Percentiles rank a stretch among this genome's conserved stretches.
Conservation (phyloP, 345 rosid species). For the Hibiscus tridactylites region DNA sequence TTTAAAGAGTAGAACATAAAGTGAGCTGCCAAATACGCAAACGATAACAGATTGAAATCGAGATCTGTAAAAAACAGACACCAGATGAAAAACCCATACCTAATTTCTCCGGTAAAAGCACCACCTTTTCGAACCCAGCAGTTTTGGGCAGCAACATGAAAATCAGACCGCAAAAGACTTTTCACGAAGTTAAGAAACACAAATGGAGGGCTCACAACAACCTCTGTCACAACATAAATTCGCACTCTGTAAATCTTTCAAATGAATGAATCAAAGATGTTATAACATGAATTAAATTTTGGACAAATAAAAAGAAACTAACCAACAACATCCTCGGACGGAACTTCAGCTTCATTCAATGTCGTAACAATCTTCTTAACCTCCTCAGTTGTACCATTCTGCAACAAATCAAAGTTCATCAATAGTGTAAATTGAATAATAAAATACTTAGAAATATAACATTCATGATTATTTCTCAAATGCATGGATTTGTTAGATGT, state of each 20-base stretch:
- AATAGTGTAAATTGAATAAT: too few species aligned
- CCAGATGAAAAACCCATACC: slow-evolving; percentile 20
- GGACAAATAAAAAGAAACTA: slow-evolving; percentile 3
- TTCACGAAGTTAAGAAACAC: slow-evolving; percentile 50
- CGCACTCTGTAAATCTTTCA: background rate
- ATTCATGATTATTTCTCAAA: too few species aligned
- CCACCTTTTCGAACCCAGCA: slow-evolving; percentile 73
- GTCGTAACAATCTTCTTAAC: slow-evolving; percentile 56
- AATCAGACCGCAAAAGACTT: slow-evolving; percentile 37
- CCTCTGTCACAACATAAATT: slow-evolving; percentile 34
- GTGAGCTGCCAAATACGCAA: background rate
- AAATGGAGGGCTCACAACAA: slow-evolving; percentile 68
- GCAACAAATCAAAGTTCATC: background rate
- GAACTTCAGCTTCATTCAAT: slow-evolving; percentile 61
- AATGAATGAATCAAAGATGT: background rate
- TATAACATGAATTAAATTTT: background rate
- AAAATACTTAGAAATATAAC: too few species aligned
- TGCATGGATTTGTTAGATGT: too few species aligned
- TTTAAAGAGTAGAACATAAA: background rate
- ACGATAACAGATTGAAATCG: background rate
- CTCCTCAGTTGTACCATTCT: slow-evolving; percentile 68
- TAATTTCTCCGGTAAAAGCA: slow-evolving; percentile 62
- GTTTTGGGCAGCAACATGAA: slow-evolving; percentile 62
- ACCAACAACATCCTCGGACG: slow-evolving; percentile 60
- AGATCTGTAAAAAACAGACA: background rate